Conservation (phyloP, 164 flowering plant genomes). For the Vitis labrusca region DNA sequence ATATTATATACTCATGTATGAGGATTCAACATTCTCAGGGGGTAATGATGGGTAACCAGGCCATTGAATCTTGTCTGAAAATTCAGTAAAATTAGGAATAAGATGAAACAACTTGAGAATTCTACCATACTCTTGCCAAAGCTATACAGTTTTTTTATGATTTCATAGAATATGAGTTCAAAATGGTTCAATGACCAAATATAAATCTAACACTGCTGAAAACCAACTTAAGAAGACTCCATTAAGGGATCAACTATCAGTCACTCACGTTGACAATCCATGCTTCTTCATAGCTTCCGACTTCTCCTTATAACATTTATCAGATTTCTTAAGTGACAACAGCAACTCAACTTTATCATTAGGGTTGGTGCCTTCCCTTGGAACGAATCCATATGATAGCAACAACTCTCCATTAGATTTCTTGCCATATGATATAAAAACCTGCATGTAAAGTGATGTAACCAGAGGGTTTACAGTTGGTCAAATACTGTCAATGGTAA, state of each 20-base stretch:
- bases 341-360: constrained; percentile 82
- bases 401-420: constrained; percentile 95
- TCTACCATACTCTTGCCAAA: neutral
- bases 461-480: neutral
- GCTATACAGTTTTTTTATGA: neutral
- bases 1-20: neutral
- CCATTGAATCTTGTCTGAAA: neutral
- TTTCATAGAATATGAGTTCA: neutral
- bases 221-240: neutral
- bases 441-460: constrained; percentile 39
- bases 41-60: neutral
- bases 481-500: too few relatives aligned
- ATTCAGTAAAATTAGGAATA: neutral
- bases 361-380: constrained; percentile 87
- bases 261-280: constrained; percentile 71
- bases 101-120: neutral
- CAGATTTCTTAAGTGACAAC: constrained; percentile 69
- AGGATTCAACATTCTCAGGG: neutral
- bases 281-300: constrained; percentile 66
- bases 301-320: constrained; percentile 76
- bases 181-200: neutral
- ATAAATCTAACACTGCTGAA: neutral
- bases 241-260: neutral
- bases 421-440: constrained; percentile 94
- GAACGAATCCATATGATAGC: constrained; percentile 97